Conservation (phyloP, 176 grass and related monocot genomes). For the Guadua angustifolia region DNA sequence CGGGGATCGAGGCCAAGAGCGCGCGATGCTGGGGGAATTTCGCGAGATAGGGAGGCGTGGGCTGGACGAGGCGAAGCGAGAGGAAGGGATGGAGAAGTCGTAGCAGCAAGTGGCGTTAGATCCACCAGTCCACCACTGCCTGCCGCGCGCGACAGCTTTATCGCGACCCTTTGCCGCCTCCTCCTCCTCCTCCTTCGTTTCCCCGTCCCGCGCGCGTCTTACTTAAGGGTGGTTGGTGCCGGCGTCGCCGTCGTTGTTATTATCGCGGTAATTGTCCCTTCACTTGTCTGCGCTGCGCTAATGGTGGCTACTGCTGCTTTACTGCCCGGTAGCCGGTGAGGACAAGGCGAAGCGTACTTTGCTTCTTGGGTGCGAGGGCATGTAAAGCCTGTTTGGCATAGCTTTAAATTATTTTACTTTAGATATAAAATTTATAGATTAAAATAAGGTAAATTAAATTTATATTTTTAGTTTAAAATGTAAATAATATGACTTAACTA, state of each 20-base stretch:
- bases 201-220: conserved; percentile 29
- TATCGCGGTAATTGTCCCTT: conserved; percentile 22
- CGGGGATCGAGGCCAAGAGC: not conserved
- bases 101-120: conserved; percentile 58
- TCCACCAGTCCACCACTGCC: conserved; percentile 38
- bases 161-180: conserved; percentile 43
- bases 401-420: too few relatives aligned
- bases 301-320: conserved; percentile 38
- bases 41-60: not conserved
- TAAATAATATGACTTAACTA: too few relatives aligned
- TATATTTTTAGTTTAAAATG: too few relatives aligned
- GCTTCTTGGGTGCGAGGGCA: not conserved
- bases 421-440: too few relatives aligned
- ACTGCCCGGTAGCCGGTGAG: conserved; percentile 31
- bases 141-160: conserved; percentile 45
- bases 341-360: not conserved
- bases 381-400: too few relatives aligned
- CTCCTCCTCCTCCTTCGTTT: not conserved
- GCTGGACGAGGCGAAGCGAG: not conserved
- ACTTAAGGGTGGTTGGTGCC: conserved; percentile 53
- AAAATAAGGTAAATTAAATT: too few relatives aligned
- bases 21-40: conserved; percentile 40
- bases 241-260: conserved; percentile 11
- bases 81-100: conserved; percentile 33
- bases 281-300: not conserved